Evolutionary conservation across 2,329 filamentous ascomycete genomes (phyloP).

Genomic region (Zasmidium cellare): DNA sequence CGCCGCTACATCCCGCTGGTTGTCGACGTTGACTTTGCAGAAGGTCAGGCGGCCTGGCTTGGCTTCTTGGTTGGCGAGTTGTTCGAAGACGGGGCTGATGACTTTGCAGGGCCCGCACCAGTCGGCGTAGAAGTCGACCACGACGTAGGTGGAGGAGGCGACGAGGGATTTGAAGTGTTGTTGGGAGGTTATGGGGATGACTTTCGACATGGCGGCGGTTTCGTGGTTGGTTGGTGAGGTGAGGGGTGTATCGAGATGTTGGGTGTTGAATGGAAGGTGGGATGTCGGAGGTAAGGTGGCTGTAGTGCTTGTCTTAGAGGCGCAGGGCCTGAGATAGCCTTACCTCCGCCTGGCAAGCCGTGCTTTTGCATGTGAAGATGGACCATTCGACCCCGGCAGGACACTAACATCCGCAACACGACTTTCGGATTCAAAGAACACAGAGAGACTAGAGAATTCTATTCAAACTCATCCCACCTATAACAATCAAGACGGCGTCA

Average conservation of each 20-base stretch:
- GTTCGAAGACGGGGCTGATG: constrained; percentile 53
- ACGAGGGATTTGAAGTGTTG: constrained; percentile 33
- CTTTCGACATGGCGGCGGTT: constrained; percentile 25
- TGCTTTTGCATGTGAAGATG: too few species aligned
- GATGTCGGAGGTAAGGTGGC: not conserved
- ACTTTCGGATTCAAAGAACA: too few species aligned
- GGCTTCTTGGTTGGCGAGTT: constrained; percentile 52
- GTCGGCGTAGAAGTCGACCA: constrained; percentile 38
- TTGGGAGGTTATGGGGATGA: constrained; percentile 31
- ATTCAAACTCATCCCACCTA: too few species aligned
- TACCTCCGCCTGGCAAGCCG: too few species aligned
- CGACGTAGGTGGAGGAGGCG: constrained; percentile 33
- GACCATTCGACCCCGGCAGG: too few species aligned
- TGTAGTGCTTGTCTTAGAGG: too few species aligned
- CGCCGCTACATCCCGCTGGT: constrained; percentile 50
- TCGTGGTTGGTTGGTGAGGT: not conserved
- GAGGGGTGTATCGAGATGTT: not conserved
- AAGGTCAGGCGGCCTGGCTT: constrained; percentile 51
- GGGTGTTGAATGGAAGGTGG: not conserved
- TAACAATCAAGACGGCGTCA: not conserved
- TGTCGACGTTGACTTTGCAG: constrained; percentile 58
- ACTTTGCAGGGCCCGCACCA: constrained; percentile 61
- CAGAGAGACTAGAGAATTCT: too few species aligned
- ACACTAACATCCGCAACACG: too few species aligned
- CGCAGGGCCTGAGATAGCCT: too few species aligned